phyloP scores from a whole-genome alignment of 2,329 filamentous ascomycete species.

The Keithomyces neogunnii region DNA sequence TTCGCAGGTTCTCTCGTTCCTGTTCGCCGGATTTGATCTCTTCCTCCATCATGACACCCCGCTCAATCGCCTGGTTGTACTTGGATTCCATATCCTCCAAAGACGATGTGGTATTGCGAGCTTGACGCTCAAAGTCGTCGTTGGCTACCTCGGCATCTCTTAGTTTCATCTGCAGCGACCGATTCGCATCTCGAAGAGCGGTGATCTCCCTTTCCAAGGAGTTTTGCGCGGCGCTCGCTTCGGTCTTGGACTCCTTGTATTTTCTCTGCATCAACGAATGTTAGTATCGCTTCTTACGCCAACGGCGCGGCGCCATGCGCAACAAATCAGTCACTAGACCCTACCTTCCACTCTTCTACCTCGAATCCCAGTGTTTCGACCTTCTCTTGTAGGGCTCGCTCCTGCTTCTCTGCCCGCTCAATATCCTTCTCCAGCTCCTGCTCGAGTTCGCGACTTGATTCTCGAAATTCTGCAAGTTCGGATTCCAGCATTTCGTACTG shows the following conservation, averaged over 20 bases:
- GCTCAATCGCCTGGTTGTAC: conserved; percentile 89
- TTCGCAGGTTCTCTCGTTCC: conserved; percentile 80
- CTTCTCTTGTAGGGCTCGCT: conserved; percentile 78
- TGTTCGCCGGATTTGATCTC: conserved; percentile 87
- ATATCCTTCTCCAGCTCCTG: conserved; percentile 93
- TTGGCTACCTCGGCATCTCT: conserved; percentile 96
- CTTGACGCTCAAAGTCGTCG: conserved; percentile 95
- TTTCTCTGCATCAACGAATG: conserved; percentile 57
- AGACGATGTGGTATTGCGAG: conserved; percentile 89
- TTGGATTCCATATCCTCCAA: conserved; percentile 96
- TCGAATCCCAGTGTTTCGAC: conserved; percentile 78
- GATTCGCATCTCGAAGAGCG: conserved; percentile 72
- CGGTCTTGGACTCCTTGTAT: conserved; percentile 88
- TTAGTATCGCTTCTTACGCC: conserved; percentile 1
- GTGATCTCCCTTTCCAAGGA: conserved; percentile 93
- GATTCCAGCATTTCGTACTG: conserved; percentile 90
- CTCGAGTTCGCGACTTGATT: conserved; percentile 89
- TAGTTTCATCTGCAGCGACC: conserved; percentile 72
- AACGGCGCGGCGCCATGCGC: too few relatives aligned
- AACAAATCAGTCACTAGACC: conserved; percentile 14
- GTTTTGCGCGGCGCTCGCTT: conserved; percentile 78
- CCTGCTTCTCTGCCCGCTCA: conserved; percentile 88
- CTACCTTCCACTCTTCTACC: conserved; percentile 96
- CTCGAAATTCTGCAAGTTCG: conserved; percentile 88
- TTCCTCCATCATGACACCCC: conserved; percentile 87